Evolutionary conservation across 2,329 filamentous ascomycete species (phyloP), one percentile per base, ranked within the genome.

Genomic region (Botrytis medusae): DNA sequence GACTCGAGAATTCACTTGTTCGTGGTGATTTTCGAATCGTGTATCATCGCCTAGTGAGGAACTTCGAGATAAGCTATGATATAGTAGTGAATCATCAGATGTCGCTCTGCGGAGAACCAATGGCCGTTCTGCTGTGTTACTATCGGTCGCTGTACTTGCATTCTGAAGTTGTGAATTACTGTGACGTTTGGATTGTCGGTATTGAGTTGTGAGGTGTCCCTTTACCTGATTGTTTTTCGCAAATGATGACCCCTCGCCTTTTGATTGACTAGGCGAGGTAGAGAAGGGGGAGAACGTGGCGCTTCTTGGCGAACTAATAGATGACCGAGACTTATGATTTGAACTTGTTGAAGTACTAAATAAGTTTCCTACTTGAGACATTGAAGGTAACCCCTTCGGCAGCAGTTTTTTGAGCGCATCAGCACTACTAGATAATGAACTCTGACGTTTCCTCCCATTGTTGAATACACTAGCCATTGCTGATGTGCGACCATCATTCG

Each of bases 41-140:
- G 89, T 89, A 78, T 95, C 93, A 79, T 98, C 93, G 2, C 95
- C 95, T 0, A 97, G 86, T 0, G 94, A 97, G 0, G 94, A 96
- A 0, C 92, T 90, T 40, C 90, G 87, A 0, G 95, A 97, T 4
- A 94, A 84, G 7, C 89, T 90, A 77, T 93, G 90, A 77, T 92
- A 92, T 25, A 96, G 86, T 74, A 97, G 83, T 8, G 93, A 96
- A 74, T 94, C 91, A 80, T 97, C 92, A 1, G 93, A 95, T 1
- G 89, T 90, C 0, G 89, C 88, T 77, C 89, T 86, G 61, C 89
- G 86, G 44, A 94, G 32, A 60, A 51, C n/a, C 48, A 61, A 72
- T 22, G 77, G 77, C 29, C 76, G 69, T 18, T 63, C 62, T 20
- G 60, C 25, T 72, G 25, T 71, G 60, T 73, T 69, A 32, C 59